phyloP scores from a whole-genome alignment of 805 yeast species.

The Yamadazyma kitorensis region DNA sequence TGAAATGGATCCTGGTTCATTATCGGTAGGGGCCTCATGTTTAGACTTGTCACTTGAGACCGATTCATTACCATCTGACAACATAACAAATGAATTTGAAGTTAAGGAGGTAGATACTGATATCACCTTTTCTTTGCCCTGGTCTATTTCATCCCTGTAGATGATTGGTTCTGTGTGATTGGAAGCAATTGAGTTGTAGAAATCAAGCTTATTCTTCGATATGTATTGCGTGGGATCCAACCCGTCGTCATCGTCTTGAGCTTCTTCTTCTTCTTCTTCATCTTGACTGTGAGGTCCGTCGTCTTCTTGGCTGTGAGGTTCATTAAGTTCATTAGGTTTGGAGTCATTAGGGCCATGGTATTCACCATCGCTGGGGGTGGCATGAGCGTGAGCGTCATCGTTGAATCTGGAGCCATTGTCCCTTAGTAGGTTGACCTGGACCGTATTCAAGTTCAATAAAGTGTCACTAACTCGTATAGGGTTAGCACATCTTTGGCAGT shows the following conservation, averaged over 20 bases:
- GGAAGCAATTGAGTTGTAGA: constrained; percentile 29
- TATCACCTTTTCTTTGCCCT: constrained; percentile 18
- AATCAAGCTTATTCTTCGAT: constrained; percentile 36
- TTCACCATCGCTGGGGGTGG: background rate
- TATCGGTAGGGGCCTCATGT: too few relatives aligned
- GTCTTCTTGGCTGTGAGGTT: too few relatives aligned
- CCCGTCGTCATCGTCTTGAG: constrained; percentile 14
- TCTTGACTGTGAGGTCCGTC: too few relatives aligned
- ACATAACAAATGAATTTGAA: constrained; percentile 19
- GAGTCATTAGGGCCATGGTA: too few relatives aligned
- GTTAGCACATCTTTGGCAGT: constrained; percentile 62
- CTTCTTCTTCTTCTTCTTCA: constrained; percentile 11
- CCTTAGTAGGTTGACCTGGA: constrained; percentile 54
- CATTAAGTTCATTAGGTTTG: too few relatives aligned
- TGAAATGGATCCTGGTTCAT: constrained; percentile 30
- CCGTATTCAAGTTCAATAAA: constrained; percentile 47
- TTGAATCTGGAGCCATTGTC: constrained; percentile 23
- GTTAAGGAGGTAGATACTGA: constrained; percentile 16
- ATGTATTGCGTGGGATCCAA: constrained; percentile 32
- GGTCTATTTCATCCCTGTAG: constrained; percentile 28
- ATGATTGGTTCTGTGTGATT: constrained; percentile 19
- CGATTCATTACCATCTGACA: constrained; percentile 18
- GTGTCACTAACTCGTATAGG: constrained; percentile 59
- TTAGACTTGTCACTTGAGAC: constrained; percentile 1
- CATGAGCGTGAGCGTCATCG: too few relatives aligned